Evolutionary conservation across 208 protist genomes (phyloP), one percentile per base, ranked within the genome.

Genomic region (Leishmania guyanensis): DNA sequence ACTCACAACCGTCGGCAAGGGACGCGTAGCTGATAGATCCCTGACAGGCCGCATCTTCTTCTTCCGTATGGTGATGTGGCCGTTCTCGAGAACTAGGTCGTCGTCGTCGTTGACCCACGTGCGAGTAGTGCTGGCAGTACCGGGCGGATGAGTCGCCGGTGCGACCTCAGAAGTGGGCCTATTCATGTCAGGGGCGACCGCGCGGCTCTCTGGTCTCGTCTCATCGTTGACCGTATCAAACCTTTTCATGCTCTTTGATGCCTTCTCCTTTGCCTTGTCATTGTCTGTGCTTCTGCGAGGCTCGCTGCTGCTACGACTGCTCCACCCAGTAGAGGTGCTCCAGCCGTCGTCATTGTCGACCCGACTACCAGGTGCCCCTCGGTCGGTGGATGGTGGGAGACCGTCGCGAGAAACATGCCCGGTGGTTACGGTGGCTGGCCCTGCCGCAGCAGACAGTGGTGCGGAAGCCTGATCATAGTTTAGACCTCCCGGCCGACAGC

Each of bases 81-180:
- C 85, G 75, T 88, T 85, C 46, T 81, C 81, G 22, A 82, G 51
- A 22, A 82, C 62, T 36, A 84, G 62, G n/a, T 85, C 77, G n/a
- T 53, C 81, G 53, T 82, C 85, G 36, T 83, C 80, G 56, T 81
- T 64, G 17, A 86, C 66, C 82, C 82, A 82, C 43, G 75, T 86
- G n/a, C 76, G 76, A 56, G 77, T 80, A 3, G 58, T 60, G 3
- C 39, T 43, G 5, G 69, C 16, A 20, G 51, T 33, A 48, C 51
- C 29, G 29, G 33, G 72, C 16, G 29, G 70, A 56, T 16, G 68
- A 29, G 5, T 22, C 36, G 36, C 29, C 17, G 36, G 8, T 39
- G 48, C 33, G 8, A 54, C 36, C 51, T 33, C 65, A 79, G 74
- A 65, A 39, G 36, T 51, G 74, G 26, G 50, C 36, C 20, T 56